These are phyloP conservation scores for Talaromyces sp. DNA, from an alignment of 2,329 filamentous ascomycete genomes.

Conservation along the genomic window DNA sequence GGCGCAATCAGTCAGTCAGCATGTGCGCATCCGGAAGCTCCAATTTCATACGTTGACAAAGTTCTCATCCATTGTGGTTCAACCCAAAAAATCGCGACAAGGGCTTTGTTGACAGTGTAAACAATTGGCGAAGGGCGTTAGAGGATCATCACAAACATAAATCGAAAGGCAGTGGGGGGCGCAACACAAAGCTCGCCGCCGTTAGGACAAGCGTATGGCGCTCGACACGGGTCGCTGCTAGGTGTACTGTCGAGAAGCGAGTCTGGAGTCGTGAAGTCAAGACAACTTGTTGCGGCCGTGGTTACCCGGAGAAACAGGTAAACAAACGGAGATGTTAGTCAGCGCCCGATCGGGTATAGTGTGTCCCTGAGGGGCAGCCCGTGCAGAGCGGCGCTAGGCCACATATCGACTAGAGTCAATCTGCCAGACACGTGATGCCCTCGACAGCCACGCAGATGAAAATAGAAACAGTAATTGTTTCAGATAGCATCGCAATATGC, in stretches of 20 bases:
- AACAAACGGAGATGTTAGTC: slow-evolving; percentile 11
- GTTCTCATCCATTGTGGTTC: slow-evolving; percentile 14
- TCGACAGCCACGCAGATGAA: background rate
- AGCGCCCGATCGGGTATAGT: background rate
- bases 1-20: background rate
- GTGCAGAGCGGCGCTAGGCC: background rate
- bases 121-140: background rate
- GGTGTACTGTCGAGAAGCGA: no score
- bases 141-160: background rate
- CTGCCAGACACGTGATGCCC: background rate
- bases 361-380: background rate
- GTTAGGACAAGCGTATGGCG: background rate
- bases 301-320: slow-evolving; percentile 13
- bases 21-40: background rate
- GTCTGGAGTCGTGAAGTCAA: no score
- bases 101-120: background rate
- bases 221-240: background rate
- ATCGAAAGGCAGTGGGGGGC: background rate
- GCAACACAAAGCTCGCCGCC: background rate
- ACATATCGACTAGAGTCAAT: background rate
- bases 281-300: background rate
- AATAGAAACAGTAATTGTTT: background rate
- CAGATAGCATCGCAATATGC: background rate
- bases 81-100: background rate
- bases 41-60: slow-evolving; percentile 8